Evolutionary conservation across 352 stramenopile species (phyloP).

Genomic region (Globisporangium cystogenes): DNA sequence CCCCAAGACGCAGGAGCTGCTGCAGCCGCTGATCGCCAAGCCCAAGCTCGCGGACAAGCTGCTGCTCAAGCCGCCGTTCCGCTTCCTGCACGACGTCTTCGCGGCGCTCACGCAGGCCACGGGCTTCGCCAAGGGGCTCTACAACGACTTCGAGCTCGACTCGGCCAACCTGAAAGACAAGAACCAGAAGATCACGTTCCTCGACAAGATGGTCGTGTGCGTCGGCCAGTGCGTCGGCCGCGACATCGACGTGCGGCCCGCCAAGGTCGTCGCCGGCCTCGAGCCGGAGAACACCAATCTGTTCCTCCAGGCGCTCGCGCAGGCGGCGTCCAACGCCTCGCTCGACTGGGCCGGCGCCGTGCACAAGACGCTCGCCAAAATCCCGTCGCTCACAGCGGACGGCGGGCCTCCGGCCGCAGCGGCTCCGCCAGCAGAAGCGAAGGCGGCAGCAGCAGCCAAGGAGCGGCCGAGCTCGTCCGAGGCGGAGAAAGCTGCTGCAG

Average conservation of each 20-base stretch:
- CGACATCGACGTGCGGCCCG: constrained; percentile 67
- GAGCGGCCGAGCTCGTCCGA: constrained; percentile 26
- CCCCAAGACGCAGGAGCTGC: constrained; percentile 68
- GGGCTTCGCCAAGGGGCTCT: constrained; percentile 84
- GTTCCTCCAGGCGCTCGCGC: constrained; percentile 64
- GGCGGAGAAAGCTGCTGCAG: constrained; percentile 27
- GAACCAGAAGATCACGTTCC: constrained; percentile 76
- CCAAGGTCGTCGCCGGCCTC: constrained; percentile 83
- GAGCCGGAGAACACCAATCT: constrained; percentile 85
- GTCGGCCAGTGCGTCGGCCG: constrained; percentile 55
- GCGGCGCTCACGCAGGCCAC: constrained; percentile 77
- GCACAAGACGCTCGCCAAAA: constrained; percentile 51
- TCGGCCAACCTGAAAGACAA: constrained; percentile 86
- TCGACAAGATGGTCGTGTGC: constrained; percentile 87
- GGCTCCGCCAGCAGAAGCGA: constrained; percentile 17
- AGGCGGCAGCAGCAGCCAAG: constrained; percentile 29
- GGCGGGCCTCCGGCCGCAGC: constrained; percentile 14
- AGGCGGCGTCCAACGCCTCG: constrained; percentile 44
- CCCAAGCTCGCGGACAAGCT: constrained; percentile 95
- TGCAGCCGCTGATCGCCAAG: constrained; percentile 90
- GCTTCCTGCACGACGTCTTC: constrained; percentile 95
- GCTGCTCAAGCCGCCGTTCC: constrained; percentile 94
- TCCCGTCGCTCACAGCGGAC: constrained; percentile 58
- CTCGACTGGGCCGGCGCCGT: constrained; percentile 67
- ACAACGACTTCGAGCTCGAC: constrained; percentile 74